Conservation (phyloP, 345 rosid genomes). For the Leavenworthia alabamica region DNA sequence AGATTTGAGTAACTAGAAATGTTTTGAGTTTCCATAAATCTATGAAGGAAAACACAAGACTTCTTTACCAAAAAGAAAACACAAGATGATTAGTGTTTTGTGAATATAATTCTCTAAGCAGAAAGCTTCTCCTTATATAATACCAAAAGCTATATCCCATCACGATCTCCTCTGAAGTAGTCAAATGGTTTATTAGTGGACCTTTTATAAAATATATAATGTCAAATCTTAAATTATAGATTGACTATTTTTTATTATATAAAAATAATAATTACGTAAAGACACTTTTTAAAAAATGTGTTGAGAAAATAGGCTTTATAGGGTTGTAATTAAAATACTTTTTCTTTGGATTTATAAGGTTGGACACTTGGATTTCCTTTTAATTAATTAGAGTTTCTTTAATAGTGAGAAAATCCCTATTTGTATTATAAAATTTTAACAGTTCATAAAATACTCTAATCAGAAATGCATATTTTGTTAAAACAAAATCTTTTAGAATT, state of each 20-base stretch:
- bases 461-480: background rate
- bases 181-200: background rate
- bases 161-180: background rate
- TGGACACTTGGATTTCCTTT: no score
- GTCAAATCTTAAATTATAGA: background rate
- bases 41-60: background rate
- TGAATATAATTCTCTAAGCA: background rate
- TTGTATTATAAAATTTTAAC: no score
- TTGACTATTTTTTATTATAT: background rate
- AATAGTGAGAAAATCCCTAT: background rate
- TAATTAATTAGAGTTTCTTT: no score
- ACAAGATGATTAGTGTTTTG: slow-evolving; percentile 5
- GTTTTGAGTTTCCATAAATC: slow-evolving; percentile 16
- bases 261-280: no score
- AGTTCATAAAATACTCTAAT: no score
- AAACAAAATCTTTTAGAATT: background rate
- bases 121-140: background rate
- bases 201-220: background rate
- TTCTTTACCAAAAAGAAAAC: background rate
- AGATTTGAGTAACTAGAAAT: slow-evolving; percentile 3
- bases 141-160: background rate
- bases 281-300: background rate
- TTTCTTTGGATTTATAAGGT: no score
- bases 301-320: background rate
- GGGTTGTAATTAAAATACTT: no score